Evolutionary conservation across 495 filamentous ascomycete species (phyloP), one percentile per base, ranked within the genome.

Genomic region (Hyaloscypha hepaticicola): DNA sequence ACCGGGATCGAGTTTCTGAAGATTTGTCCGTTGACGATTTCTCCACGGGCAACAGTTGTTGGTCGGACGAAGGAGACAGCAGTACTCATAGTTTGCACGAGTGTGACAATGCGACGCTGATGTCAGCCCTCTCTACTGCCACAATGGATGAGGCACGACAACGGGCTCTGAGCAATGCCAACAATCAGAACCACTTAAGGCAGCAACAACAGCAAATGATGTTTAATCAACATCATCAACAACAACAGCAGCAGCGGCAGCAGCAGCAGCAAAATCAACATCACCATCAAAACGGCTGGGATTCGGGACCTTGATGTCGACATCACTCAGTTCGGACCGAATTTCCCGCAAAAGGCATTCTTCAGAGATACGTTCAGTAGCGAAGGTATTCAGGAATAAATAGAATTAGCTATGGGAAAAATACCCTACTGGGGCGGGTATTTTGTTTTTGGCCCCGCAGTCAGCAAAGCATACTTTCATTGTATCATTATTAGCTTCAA

Each of bases 111-210:
- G 41, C 9, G 9, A 59, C 11, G 21, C 24, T 63, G 22, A 51
- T 59, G 9, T 52, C 65, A 6, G 31, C 60, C 11, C 53, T 63
- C 6, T 62, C 59, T 6, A 38, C 50, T 22, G 28, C 49, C 4
- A 53, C 51, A 5, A 64, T 66, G 57, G 64, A 66, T 11, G 60
- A 67, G 16, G 56, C 51, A 8, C 33, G 60, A 14, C 64, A 50
- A 16, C 24, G 55, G 22, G 51, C 68, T 5, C 55, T 27, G 4
- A 70, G 60, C 34, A 64, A 67, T 34, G 57, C 56, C 12, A 57
- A 52, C 26, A 22, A 29, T 19, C 56, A 52, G 14, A 24, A 53
- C 12, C 50, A 53, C 1, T 21, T 48, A 25, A 48, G 48, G 8
- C 19, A 52, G n/a, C 34, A 52, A 5, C 28, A 56, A 12, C 51